Conservation (phyloP, 2,329 filamentous ascomycete genomes). For the Tolypocladium paradoxum region DNA sequence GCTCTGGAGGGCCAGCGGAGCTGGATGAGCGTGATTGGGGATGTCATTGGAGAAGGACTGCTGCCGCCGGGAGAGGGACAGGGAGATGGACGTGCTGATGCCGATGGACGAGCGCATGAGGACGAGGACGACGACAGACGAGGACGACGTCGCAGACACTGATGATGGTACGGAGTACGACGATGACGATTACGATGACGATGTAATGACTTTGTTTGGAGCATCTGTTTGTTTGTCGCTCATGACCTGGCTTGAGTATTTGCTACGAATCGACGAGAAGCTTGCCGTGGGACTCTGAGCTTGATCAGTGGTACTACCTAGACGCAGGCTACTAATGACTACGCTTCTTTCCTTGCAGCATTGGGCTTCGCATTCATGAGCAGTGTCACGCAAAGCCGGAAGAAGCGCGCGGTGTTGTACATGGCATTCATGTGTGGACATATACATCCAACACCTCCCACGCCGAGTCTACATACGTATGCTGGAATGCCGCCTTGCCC, state of each 20-base stretch:
- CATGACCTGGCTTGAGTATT: not conserved
- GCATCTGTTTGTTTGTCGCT: slow-evolving; percentile 2
- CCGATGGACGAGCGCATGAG: slow-evolving; percentile 7
- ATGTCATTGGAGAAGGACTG: slow-evolving; percentile 16
- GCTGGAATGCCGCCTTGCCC: not conserved
- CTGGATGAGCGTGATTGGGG: slow-evolving; percentile 20
- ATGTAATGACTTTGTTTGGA: slow-evolving; percentile 8
- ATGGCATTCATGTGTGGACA: not conserved
- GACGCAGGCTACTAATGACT: not conserved
- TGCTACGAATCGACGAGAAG: not conserved
- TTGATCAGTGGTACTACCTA: not conserved
- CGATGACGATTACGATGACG: not conserved
- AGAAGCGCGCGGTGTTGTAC: not conserved
- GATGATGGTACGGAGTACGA: not conserved
- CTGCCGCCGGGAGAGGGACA: slow-evolving; percentile 5
- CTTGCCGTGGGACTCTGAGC: not conserved
- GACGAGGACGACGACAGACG: not conserved
- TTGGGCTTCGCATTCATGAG: not conserved
- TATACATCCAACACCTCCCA: too few relatives aligned
- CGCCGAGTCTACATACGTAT: not conserved
- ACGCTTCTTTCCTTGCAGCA: not conserved
- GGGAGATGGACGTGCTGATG: slow-evolving; percentile 7
- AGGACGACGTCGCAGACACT: not conserved
- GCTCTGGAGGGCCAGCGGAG: slow-evolving; percentile 18
- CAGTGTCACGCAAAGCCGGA: not conserved